A percentile compares a stretch with the other conserved stretches of the same genome.
Evolutionary conservation across 2,329 filamentous ascomycete genomes (phyloP).

Genomic region (Emergomyces africanus): DNA sequence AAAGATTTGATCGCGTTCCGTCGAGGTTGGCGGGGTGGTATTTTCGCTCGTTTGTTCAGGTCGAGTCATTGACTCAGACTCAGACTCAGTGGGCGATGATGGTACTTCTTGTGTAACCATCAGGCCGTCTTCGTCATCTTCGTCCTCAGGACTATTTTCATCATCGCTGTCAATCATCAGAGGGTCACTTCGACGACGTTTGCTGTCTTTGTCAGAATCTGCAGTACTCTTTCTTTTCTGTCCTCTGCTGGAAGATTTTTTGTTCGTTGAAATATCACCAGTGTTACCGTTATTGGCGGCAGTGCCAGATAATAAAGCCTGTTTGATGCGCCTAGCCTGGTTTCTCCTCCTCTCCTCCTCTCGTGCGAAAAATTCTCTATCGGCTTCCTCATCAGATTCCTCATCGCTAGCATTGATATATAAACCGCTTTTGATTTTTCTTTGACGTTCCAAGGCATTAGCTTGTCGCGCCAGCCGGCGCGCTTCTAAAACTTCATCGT

Average conservation of each 20-base stretch:
- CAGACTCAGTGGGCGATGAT: constrained; percentile 6
- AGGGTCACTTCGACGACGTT: constrained; percentile 4
- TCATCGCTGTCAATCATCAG: constrained; percentile 5
- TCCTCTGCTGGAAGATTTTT: constrained; percentile 9
- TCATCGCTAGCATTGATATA: constrained; percentile 80
- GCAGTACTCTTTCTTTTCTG: constrained; percentile 5
- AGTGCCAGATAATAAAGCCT: constrained; percentile 33
- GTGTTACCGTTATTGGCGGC: constrained; percentile 9
- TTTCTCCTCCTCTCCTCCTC: constrained; percentile 56
- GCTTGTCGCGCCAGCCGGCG: constrained; percentile 49
- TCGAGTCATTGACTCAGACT: not conserved
- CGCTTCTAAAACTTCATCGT: constrained; percentile 47
- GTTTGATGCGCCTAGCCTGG: constrained; percentile 37
- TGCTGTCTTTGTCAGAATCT: not conserved
- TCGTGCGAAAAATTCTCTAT: constrained; percentile 61
- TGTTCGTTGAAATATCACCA: constrained; percentile 5
- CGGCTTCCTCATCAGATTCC: constrained; percentile 66
- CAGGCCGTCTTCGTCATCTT: not conserved
- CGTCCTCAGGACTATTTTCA: not conserved
- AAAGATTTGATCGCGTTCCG: constrained; percentile 18
- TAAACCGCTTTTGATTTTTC: constrained; percentile 70
- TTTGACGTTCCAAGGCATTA: constrained; percentile 62
- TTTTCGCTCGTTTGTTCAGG: not conserved
- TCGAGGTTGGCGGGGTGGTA: constrained; percentile 16
- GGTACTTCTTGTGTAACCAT: not conserved